Conservation (phyloP, 805 yeast genomes). For the Hanseniaspora lindneri region DNA sequence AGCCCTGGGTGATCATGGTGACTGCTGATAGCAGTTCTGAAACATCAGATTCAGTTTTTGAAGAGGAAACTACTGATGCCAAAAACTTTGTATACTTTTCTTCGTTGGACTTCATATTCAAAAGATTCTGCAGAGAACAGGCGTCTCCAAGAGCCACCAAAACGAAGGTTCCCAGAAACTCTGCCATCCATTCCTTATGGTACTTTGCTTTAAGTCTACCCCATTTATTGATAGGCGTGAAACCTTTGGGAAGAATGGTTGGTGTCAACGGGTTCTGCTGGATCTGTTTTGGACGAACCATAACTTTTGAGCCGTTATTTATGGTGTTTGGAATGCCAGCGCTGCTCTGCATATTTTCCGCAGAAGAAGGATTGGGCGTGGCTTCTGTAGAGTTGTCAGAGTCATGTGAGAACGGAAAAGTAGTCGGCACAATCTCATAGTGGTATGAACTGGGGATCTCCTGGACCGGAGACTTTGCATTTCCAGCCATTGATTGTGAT, state of each 20-base stretch:
- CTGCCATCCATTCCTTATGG: conserved; percentile 40
- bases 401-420: conserved; percentile 2
- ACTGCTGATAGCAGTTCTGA: not conserved
- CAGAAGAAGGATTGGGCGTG: not conserved
- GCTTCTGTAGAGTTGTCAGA: not conserved
- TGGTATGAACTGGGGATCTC: not conserved
- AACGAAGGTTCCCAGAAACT: conserved; percentile 40
- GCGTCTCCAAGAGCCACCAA: conserved; percentile 39
- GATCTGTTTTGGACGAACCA: conserved; percentile 30
- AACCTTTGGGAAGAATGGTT: conserved; percentile 30
- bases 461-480: not conserved
- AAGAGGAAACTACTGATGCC: too few relatives aligned
- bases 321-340: not conserved
- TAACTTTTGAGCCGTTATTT: conserved; percentile 17
- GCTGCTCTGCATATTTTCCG: too few relatives aligned
- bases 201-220: conserved; percentile 28
- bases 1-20: conserved; percentile 8
- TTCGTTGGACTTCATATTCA: not conserved
- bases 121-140: conserved; percentile 36
- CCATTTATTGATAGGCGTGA: conserved; percentile 31
- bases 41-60: too few relatives aligned
- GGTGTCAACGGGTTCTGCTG: conserved; percentile 32
- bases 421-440: conserved; percentile 10
- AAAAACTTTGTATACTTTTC: not conserved
- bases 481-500: not conserved